Evolutionary conservation across 331 rosid genomes (phyloP).

Genomic region (Rhamnella rubrinervis): DNA sequence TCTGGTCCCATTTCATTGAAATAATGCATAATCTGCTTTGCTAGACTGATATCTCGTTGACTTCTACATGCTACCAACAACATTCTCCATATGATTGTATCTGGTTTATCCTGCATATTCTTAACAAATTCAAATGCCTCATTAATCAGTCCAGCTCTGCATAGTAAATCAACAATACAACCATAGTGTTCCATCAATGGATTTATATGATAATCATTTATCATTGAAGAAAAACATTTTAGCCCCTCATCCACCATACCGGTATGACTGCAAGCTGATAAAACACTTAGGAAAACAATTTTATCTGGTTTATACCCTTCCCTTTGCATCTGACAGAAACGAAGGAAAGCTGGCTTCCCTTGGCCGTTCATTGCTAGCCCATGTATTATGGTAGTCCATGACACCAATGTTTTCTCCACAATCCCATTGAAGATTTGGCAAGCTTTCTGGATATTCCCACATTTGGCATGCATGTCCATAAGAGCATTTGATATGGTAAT

Average conservation of each 20-base stretch:
- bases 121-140: conserved; percentile 17
- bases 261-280: conserved; percentile 18
- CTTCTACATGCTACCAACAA: conserved; percentile 14
- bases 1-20: not conserved
- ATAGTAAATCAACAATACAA: conserved; percentile 20
- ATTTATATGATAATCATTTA: not conserved
- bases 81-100: conserved; percentile 10
- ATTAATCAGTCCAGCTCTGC: conserved; percentile 13
- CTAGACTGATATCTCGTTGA: conserved; percentile 11
- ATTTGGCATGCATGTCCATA: conserved; percentile 23
- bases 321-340: conserved; percentile 19
- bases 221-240: conserved; percentile 17
- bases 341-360: not conserved
- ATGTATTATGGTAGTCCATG: conserved; percentile 14
- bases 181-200: conserved; percentile 16
- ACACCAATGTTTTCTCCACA: conserved; percentile 8
- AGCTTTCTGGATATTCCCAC: conserved; percentile 23
- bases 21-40: not conserved
- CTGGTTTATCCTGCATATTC: conserved; percentile 9
- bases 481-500: conserved; percentile 16
- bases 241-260: conserved; percentile 11
- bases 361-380: conserved; percentile 13
- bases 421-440: conserved; percentile 13
- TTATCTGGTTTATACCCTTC: conserved; percentile 18
- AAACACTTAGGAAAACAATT: conserved; percentile 13